phyloP scores from a whole-genome alignment of 169 alveolate species.

The Plasmodium relictum region DNA sequence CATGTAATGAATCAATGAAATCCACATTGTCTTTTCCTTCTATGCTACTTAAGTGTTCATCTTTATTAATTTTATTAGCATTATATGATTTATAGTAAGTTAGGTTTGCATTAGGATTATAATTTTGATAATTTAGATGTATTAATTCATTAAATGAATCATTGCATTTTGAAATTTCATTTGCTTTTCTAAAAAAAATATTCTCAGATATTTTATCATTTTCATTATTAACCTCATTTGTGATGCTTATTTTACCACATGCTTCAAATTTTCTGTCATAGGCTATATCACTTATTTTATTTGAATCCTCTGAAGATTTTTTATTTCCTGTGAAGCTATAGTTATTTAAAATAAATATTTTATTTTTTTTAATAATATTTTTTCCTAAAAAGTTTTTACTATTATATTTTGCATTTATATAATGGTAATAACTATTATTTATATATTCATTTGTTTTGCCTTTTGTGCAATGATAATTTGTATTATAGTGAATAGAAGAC shows the following conservation, averaged over 20 bases:
- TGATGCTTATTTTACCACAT: not conserved
- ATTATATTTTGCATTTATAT: constrained; percentile 10
- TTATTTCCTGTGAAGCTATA: not conserved
- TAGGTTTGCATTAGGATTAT: not conserved
- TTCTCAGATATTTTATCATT: not conserved
- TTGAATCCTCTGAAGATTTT: not conserved
- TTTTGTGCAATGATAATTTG: constrained; percentile 5
- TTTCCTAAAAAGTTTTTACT: not conserved
- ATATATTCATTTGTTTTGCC: constrained; percentile 20
- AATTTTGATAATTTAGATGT: not conserved
- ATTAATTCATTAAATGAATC: too few species aligned
- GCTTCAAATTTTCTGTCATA: not conserved
- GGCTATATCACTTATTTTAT: constrained; percentile 9
- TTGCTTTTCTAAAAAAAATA: not conserved
- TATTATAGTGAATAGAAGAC: not conserved
- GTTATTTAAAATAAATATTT: not conserved
- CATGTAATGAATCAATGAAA: constrained; percentile 2
- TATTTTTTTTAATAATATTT: not conserved
- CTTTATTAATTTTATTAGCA: not conserved
- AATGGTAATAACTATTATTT: not conserved
- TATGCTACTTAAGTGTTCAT: constrained; percentile 2
- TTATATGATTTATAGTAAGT: not conserved
- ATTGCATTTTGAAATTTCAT: too few species aligned
- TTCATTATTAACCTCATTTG: not conserved
- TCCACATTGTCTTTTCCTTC: constrained; percentile 24